Evolutionary conservation across 2,329 filamentous ascomycete species (phyloP).

Genomic region (Cercospora sp.): DNA sequence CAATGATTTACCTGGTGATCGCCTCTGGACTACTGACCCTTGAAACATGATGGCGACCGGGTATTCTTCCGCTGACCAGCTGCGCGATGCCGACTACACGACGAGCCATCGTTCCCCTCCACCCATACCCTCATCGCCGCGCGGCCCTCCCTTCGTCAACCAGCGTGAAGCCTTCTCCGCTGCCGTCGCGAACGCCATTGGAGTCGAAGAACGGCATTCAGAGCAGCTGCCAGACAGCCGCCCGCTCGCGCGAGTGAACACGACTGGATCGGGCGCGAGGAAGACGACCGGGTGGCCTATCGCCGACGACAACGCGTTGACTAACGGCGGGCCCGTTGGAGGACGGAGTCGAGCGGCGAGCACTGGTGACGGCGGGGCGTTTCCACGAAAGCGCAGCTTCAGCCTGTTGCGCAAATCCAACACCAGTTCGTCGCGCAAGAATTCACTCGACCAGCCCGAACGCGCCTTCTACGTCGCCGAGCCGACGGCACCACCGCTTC

Average conservation of each 20-base stretch:
- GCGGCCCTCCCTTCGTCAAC: background rate
- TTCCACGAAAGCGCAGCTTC: constrained; percentile 13
- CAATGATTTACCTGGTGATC: constrained; percentile 8
- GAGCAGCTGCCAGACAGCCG: constrained; percentile 6
- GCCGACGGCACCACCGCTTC: constrained; percentile 5
- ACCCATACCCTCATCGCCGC: constrained; percentile 19
- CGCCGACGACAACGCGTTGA: background rate
- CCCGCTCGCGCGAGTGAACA: constrained; percentile 1
- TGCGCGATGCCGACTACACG: constrained; percentile 30
- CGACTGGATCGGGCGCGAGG: background rate
- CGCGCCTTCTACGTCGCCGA: constrained; percentile 9
- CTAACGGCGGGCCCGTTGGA: constrained; percentile 1
- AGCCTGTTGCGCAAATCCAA: constrained; percentile 10
- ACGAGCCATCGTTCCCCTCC: constrained; percentile 28
- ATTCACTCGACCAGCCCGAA: constrained; percentile 9
- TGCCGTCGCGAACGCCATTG: constrained; percentile 13
- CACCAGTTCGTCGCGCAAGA: constrained; percentile 13
- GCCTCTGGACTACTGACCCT: constrained; percentile 8
- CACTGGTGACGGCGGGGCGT: background rate
- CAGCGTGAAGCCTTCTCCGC: constrained; percentile 12
- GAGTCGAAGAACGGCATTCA: background rate
- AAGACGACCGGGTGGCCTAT: constrained; percentile 8
- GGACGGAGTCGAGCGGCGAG: constrained; percentile 15
- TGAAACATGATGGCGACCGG: constrained; percentile 29
- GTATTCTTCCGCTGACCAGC: constrained; percentile 23